Conservation (phyloP, 2,329 filamentous ascomycete species). For the Colletotrichum neosansevieriae region DNA sequence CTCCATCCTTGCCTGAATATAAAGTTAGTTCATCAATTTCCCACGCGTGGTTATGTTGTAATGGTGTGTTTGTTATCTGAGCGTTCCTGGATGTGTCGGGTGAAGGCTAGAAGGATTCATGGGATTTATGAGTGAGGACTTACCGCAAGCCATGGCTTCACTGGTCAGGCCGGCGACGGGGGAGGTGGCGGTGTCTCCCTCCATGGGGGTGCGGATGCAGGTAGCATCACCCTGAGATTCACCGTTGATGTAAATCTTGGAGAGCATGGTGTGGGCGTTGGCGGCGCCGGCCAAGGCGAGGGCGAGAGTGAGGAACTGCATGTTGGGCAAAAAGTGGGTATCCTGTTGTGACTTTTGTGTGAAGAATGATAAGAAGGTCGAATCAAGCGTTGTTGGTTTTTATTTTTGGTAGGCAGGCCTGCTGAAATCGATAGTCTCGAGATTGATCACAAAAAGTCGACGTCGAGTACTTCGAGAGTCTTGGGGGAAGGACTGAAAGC, state of each 20-base stretch:
- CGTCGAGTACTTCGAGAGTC: constrained; percentile 11
- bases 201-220: constrained; percentile 75
- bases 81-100: constrained; percentile 27
- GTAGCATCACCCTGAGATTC: constrained; percentile 76
- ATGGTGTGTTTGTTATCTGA: constrained; percentile 27
- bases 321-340: constrained; percentile 47
- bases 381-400: neutral
- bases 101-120: constrained; percentile 21
- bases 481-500: constrained; percentile 29
- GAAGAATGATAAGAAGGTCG: constrained; percentile 3
- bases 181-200: constrained; percentile 62
- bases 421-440: constrained; percentile 18
- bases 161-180: constrained; percentile 70
- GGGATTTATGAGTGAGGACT: constrained; percentile 43
- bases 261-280: constrained; percentile 72
- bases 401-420: constrained; percentile 37
- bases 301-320: constrained; percentile 49
- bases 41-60: neutral
- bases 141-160: constrained; percentile 79
- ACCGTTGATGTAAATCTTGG: constrained; percentile 72
- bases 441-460: neutral
- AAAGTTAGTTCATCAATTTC: neutral
- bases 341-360: constrained; percentile 22
- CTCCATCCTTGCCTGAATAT: constrained; percentile 56
- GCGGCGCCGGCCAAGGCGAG: constrained; percentile 54